Conservation (phyloP, 2,329 filamentous ascomycete genomes). For the Domatiomyces catenatus region DNA sequence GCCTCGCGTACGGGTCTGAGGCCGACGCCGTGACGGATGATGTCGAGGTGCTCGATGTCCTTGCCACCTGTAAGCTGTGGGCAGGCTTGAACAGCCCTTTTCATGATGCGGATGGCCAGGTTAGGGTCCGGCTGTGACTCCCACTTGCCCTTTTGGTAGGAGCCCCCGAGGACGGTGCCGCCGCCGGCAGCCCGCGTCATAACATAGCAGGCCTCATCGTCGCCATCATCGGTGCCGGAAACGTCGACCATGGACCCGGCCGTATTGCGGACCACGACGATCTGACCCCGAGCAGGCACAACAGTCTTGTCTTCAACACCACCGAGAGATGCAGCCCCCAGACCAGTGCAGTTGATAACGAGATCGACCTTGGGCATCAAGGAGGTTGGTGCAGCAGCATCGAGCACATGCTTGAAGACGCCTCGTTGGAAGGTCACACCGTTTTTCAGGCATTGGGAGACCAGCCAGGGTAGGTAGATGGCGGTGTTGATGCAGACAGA, state of each 20-base stretch:
- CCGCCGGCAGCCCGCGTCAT: conserved; percentile 70
- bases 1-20: conserved; percentile 57
- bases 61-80: conserved; percentile 46
- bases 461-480: conserved; percentile 72
- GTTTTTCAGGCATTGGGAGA: conserved; percentile 59
- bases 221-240: conserved; percentile 59
- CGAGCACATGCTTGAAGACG: conserved; percentile 52
- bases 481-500: conserved; percentile 84
- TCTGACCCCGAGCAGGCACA: conserved; percentile 65
- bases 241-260: conserved; percentile 55
- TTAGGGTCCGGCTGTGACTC: conserved; percentile 52
- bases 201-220: conserved; percentile 59
- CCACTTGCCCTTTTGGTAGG: conserved; percentile 66
- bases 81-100: conserved; percentile 47
- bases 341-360: conserved; percentile 72
- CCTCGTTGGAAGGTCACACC: conserved; percentile 54
- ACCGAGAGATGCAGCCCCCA: conserved; percentile 58
- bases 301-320: conserved; percentile 64
- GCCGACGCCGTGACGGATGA: conserved; percentile 70
- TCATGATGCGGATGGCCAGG: conserved; percentile 73
- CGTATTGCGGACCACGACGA: conserved; percentile 56
- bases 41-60: conserved; percentile 55
- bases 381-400: conserved; percentile 46
- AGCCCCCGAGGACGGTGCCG: conserved; percentile 72
- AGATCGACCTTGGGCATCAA: conserved; percentile 42